Evolutionary conservation across 1,284 basidiomycete genomes (phyloP).

Genomic region (Thelephora terrestris): DNA sequence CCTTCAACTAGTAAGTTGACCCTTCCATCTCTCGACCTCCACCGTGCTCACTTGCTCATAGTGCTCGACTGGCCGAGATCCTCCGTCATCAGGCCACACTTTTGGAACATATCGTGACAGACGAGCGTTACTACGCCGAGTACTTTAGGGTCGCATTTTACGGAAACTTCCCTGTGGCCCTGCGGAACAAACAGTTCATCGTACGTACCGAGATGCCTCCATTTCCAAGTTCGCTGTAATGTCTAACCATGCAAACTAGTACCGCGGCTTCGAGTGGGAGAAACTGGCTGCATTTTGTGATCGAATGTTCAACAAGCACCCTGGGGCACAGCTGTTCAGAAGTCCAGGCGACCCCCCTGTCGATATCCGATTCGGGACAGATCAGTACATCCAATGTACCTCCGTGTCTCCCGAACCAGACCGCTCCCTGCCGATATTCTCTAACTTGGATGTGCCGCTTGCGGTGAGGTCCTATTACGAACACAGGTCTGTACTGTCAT

Average conservation of each 20-base stretch:
- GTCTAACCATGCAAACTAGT: slow-evolving; percentile 32
- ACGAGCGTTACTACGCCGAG: slow-evolving; percentile 79
- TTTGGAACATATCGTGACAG: slow-evolving; percentile 73
- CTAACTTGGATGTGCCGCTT: slow-evolving; percentile 74
- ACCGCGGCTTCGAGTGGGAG: slow-evolving; percentile 88
- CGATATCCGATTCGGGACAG: slow-evolving; percentile 71
- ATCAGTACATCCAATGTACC: slow-evolving; percentile 84
- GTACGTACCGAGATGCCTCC: slow-evolving; percentile 31
- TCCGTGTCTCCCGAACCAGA: slow-evolving; percentile 83
- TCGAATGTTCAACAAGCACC: slow-evolving; percentile 86
- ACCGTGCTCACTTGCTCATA: slow-evolving; percentile 21
- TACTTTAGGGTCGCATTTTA: slow-evolving; percentile 93
- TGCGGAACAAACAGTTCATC: slow-evolving; percentile 81
- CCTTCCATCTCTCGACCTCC: not conserved
- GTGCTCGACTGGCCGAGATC: slow-evolving; percentile 75
- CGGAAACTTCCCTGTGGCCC: slow-evolving; percentile 80
- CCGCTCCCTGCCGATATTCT: slow-evolving; percentile 69
- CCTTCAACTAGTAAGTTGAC: slow-evolving; percentile 75
- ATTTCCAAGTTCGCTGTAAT: slow-evolving; percentile 4
- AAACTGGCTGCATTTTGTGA: slow-evolving; percentile 87
- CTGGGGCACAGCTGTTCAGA: slow-evolving; percentile 76
- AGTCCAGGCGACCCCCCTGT: slow-evolving; percentile 69
- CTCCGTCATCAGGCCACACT: slow-evolving; percentile 76
- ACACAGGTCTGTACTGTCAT: slow-evolving; percentile 48
- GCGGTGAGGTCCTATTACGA: slow-evolving; percentile 83